phyloP scores from a whole-genome alignment of 1,139 yeast genomes.

The Suhomyces bokatorum region DNA sequence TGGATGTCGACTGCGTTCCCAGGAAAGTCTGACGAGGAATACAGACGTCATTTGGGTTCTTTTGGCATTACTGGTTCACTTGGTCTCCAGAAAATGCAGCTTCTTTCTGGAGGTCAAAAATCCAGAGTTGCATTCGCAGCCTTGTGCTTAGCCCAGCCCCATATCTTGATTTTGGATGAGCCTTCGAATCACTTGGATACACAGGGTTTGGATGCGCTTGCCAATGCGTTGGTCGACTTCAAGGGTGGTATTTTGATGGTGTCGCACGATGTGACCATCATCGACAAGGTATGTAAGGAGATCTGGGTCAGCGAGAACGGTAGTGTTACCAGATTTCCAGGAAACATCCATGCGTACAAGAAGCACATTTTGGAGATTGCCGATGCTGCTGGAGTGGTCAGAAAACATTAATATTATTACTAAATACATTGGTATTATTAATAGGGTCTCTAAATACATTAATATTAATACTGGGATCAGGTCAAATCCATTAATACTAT shows the following conservation, averaged over 20 bases:
- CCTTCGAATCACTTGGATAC: slow-evolving; percentile 99
- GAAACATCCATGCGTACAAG: slow-evolving; percentile 85
- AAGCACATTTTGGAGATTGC: slow-evolving; percentile 80
- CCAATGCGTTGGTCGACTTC: slow-evolving; percentile 83
- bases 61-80: slow-evolving; percentile 95
- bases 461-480: no score
- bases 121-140: slow-evolving; percentile 98
- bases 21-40: slow-evolving; percentile 94
- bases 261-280: slow-evolving; percentile 92
- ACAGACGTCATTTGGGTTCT: slow-evolving; percentile 93
- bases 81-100: slow-evolving; percentile 87
- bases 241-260: slow-evolving; percentile 97
- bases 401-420: slow-evolving; percentile 55
- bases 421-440: background rate
- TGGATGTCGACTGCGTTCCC: slow-evolving; percentile 93
- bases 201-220: slow-evolving; percentile 92
- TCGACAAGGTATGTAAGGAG: slow-evolving; percentile 84
- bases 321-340: slow-evolving; percentile 75
- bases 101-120: slow-evolving; percentile 96
- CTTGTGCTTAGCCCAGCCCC: slow-evolving; percentile 88
- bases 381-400: slow-evolving; percentile 84
- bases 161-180: slow-evolving; percentile 89
- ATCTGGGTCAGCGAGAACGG: slow-evolving; percentile 95
- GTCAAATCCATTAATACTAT: no score
- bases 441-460: no score